Base-by-base conservation (phyloP, 176 grass and related monocot species). In the Echinochloa phyllopogon region DNA sequence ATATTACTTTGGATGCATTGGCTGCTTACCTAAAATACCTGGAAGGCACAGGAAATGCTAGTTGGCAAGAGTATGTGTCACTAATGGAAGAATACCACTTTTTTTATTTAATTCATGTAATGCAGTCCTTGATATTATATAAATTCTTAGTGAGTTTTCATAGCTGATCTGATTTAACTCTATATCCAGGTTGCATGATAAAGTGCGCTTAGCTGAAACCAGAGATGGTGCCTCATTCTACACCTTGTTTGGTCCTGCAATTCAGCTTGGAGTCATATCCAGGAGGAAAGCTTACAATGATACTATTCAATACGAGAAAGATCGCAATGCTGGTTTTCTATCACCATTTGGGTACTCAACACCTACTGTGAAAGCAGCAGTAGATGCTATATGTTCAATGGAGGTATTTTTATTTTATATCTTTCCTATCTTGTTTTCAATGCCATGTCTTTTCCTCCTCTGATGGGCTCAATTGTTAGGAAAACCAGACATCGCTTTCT, bases 261-360 rank as follows among this genome's bases (percentile, higher is more conserved):
- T 96, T 87, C 87, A 90, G 68, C 91, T 98, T 75, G 93, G 96
- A 87, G 90, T 91, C 81, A 92, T 95, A 87, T 98, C 93, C 58
- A 90, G 85, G 70, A 95, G 96, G 77, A 91, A 82, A 92, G 89
- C 90, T 86, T 95, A 94, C 83, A 88, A 79, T 72, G 93, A 98
- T 84, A 83, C 91, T 78, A 98, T 96, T 57, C 89, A 94, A 77
- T 98, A 96, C 17, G 93, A 98, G 81, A 95, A 84, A 82, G 93
- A 98, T 67, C 89, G 93, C n/a, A 98, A 98, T 94, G 96, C 89
- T 69, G 93, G 93, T 40, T 98, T 94, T 93, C 11, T 98, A 89
- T 98, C 96, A 65, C 96, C 96, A 84, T 98, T 95, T 98, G 96
- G 96, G 72, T 98, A 98, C 53, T 98, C 93, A 60, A 87, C 96